Base-by-base conservation (phyloP, 495 filamentous ascomycete species). In the Bacidia rubella region DNA sequence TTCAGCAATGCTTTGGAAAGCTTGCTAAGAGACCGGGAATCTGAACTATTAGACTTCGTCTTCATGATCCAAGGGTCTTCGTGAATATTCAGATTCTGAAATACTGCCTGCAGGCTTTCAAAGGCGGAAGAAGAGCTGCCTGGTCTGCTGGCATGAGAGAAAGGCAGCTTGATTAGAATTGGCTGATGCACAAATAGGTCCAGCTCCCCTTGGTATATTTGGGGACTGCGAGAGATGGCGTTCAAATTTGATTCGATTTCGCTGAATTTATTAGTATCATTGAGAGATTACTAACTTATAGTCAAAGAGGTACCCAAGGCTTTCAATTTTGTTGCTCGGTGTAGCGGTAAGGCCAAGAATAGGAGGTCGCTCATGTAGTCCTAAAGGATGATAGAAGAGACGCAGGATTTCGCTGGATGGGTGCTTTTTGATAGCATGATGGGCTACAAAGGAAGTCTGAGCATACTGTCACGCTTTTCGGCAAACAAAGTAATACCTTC, bases 301-400 rank as follows among this genome's bases (percentile, higher is more conserved):
- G n/a, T n/a, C n/a, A n/a, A n/a, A n/a, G 20, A 44, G 20, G 7
- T 44, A 70, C 65, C 70, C 63, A 15, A 90, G 64, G 32, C 70
- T 72, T 0, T 61, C 56, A 4, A 71, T 38, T 23, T 51, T 56
- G 22, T 26, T 43, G 20, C 55, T 71, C 0, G 90, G 90, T 58
- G 86, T 93, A 0, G 90, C 90, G 19, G 86, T 88, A 2, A 97
- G 74, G 3, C 90, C 90, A 9, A 96, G 68, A 49, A 96, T 88
- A 11, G 70, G 67, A 0, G 92, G 90, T 9, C 69, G 62, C 1
- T 58, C 58, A 15, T 62, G 54, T 22, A 63, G 62, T 1, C 65
- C 55, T 2, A 65, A 63, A 2, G 71, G 72, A 54, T 80, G 79
- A 58, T 96, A 96, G 57, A 82, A 82, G 47, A 81, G 69, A 21